Percentiles rank a stretch among this genome's conserved stretches.
phyloP scores from a whole-genome alignment of 768 basidiomycete genomes.

The Lentinula lateritia region DNA sequence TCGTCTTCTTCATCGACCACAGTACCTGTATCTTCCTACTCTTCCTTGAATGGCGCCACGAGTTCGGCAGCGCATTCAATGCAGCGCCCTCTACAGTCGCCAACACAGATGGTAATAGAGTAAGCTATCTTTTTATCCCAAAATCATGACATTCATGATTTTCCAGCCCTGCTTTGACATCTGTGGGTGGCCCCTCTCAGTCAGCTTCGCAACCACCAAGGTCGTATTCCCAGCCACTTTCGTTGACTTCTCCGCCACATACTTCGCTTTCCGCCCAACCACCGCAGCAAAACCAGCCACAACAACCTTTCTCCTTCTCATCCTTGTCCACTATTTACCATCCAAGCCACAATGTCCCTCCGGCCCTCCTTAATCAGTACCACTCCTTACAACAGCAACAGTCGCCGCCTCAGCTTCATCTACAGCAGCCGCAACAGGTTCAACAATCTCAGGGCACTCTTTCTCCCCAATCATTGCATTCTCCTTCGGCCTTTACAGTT shows the following conservation, averaged over 20 bases:
- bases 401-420: slow-evolving; percentile 19
- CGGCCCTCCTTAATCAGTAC: slow-evolving; percentile 18
- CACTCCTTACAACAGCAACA: slow-evolving; percentile 22
- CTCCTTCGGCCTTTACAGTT: slow-evolving; percentile 36
- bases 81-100: neutral
- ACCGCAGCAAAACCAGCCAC: neutral
- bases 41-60: slow-evolving; percentile 75
- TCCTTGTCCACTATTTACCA: slow-evolving; percentile 38
- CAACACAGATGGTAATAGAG: slow-evolving; percentile 63
- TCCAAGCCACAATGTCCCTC: slow-evolving; percentile 12
- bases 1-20: slow-evolving; percentile 20
- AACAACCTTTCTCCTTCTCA: slow-evolving; percentile 25
- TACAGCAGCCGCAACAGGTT: slow-evolving; percentile 16
- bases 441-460: slow-evolving; percentile 59
- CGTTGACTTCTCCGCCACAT: slow-evolving; percentile 12
- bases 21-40: slow-evolving; percentile 68
- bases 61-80: slow-evolving; percentile 12
- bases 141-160: neutral
- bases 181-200: neutral
- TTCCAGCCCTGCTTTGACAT: neutral
- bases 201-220: neutral
- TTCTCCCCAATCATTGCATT: slow-evolving; percentile 65
- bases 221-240: slow-evolving; percentile 3
- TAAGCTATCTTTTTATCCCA: slow-evolving; percentile 28
- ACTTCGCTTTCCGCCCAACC: slow-evolving; percentile 9